A percentile compares a stretch with the other conserved stretches of the same genome.
Conservation (phyloP, 257 asterid species). For the Dorcoceras hygrometricum region DNA sequence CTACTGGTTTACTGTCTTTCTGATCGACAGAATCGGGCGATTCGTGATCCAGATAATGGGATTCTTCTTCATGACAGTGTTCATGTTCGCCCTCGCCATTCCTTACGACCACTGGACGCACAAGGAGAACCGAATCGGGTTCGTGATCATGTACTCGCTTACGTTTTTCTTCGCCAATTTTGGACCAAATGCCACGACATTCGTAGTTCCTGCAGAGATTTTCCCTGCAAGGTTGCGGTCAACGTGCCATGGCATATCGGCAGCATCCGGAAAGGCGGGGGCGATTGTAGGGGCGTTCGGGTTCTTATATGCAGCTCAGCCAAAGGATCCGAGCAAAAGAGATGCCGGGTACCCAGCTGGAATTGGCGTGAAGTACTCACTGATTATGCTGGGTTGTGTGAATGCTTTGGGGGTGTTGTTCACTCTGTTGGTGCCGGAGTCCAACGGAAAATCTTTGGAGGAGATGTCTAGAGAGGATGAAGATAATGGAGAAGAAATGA, state of each 20-base stretch:
- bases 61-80: constrained; percentile 56
- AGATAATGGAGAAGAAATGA: constrained; percentile 27
- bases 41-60: constrained; percentile 53
- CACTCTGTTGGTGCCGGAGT: constrained; percentile 49
- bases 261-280: constrained; percentile 54
- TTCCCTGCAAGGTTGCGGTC: constrained; percentile 56
- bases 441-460: constrained; percentile 46
- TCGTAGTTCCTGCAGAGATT: constrained; percentile 61
- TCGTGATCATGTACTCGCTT: constrained; percentile 41
- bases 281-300: constrained; percentile 56
- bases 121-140: constrained; percentile 41
- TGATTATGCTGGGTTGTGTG: constrained; percentile 41
- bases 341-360: constrained; percentile 51
- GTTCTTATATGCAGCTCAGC: constrained; percentile 50
- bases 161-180: constrained; percentile 59
- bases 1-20: constrained; percentile 52
- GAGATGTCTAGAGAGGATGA: constrained; percentile 46
- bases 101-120: constrained; percentile 52
- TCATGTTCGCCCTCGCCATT: constrained; percentile 49
- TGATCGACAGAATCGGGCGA: constrained; percentile 49
- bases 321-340: constrained; percentile 32
- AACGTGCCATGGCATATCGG: constrained; percentile 59
- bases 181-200: constrained; percentile 56
- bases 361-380: constrained; percentile 39
- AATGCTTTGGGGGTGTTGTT: constrained; percentile 41